Base-by-base conservation (phyloP, 306 rosid species). In the Trichosanthes truncata region DNA sequence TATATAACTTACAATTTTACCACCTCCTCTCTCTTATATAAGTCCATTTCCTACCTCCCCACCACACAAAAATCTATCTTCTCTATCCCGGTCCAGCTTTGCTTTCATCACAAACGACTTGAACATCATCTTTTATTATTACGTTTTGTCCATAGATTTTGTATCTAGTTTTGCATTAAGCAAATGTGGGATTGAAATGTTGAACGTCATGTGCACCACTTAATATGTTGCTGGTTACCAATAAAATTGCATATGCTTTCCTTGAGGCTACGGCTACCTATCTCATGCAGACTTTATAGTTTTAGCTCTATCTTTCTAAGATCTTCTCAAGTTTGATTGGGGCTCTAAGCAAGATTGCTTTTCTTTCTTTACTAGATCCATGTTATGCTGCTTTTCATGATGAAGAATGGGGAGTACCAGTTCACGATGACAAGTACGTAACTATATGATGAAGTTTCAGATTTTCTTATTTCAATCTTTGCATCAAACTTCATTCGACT, bases 381-480 rank as follows among this genome's bases (percentile, higher is more conserved):
- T 77, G 86, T 69, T 89, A 92, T 87, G 82, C 81, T 76, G 82
- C 91, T 56, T 92, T 87, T 82, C 95, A 92, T 75, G 95, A 89
- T 14, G 88, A 80, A 81, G 94, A 90, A 80, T 92, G 95, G 93
- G 95, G 91, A 85, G 89, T 90, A 65, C 88, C 89, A 49, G 88
- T 90, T 79, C 95, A 89, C 69, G 90, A 88, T 73, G 95, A 92
- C 87, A 89, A 83, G 97, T 89, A 86, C 48, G 92, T 82, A 57
- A 51, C 72, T 63, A 80, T 81, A 48, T 61, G 62, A 56, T 49
- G 49, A 65, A 79, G 81, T 80, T 83, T 26, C 67, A 45, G 21
- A n/a, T 61, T 82, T 49, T 83, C 84, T 56, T 65, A 53, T 76
- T 79, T 79, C 72, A 61, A 69, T 86, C 65, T 79, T 61, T 52